Base-by-base conservation (phyloP, 1,139 yeast genomes). In the Candida sojae region DNA sequence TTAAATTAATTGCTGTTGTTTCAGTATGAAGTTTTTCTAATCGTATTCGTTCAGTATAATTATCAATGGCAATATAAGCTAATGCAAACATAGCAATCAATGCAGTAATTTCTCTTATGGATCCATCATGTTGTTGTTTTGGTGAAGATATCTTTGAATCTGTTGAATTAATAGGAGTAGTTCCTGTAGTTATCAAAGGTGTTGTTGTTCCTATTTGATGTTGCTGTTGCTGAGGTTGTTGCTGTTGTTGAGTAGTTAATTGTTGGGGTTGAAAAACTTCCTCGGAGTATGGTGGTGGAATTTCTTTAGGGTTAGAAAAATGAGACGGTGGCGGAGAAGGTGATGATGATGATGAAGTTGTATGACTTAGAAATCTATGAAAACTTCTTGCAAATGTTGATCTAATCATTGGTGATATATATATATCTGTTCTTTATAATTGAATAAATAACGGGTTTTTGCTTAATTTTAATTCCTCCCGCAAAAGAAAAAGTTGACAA, bases 51-150 rank as follows among this genome's bases (percentile, higher is more conserved):
- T 68, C 68, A 26, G 68, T 58, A 58, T 80, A 80, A 56, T 77
- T 80, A 56, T 81, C 85, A 6, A 80, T 55, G 1, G 85, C 83
- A 42, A 81, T 64, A 55, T 76, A 81, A 0, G 79, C 70, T 39
- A 75, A 60, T 2, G 71, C 67, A 36, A 66, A 58, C 67, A 71
- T 68, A 2, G 75, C 76, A n/a, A 74, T 45, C 23, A 73, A 57
- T 2, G 70, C 57, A 1, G 73, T 58, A 21, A 74, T 48, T 41
- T 74, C 79, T 44, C 61, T 61, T 8, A 70, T 23, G 0, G 66
- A 52, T n/a, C 49, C 43, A 35, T 53, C 56, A 13, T 51, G 46
- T 8, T 43, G 31, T 17, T 17, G 21, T 26, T 42, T 42, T 12
- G 23, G 31, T 31, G 42, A 6, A 17, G 21, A 17, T 6, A 35